Evolutionary conservation across 495 filamentous ascomycete species (phyloP).

Genomic region (Hypoxylon perforatum): DNA sequence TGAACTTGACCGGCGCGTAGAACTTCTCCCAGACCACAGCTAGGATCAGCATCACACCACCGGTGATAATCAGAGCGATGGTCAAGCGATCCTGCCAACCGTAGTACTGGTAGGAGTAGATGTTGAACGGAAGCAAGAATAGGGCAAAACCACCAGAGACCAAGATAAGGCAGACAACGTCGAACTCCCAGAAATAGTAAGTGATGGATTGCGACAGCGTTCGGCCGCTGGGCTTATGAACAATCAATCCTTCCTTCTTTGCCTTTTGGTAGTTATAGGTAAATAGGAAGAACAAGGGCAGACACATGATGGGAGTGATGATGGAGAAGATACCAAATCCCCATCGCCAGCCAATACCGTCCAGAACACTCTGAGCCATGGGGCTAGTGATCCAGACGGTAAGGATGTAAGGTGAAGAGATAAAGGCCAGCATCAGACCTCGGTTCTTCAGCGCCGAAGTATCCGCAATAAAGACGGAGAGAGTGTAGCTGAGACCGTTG

Average conservation of each 20-base stretch:
- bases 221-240: conserved; percentile 57
- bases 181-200: conserved; percentile 69
- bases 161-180: conserved; percentile 64
- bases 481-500: conserved; percentile 67
- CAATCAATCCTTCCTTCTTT: conserved; percentile 55
- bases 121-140: conserved; percentile 71
- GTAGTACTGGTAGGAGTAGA: conserved; percentile 60
- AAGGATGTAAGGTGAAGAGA: conserved; percentile 72
- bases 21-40: conserved; percentile 69
- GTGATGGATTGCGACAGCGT: conserved; percentile 59
- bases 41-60: conserved; percentile 61
- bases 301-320: conserved; percentile 64
- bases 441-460: conserved; percentile 72
- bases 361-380: conserved; percentile 57
- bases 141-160: conserved; percentile 66
- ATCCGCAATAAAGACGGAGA: conserved; percentile 74
- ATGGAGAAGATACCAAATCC: conserved; percentile 71
- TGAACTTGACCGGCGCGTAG: conserved; percentile 65
- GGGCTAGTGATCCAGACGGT: conserved; percentile 66
- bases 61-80: conserved; percentile 68
- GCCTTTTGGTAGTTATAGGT: conserved; percentile 65
- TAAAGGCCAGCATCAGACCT: conserved; percentile 70
- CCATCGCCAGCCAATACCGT: conserved; percentile 68
- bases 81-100: conserved; percentile 63
- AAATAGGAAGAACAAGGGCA: conserved; percentile 66